Percentiles rank a stretch among this genome's conserved stretches.
These are phyloP conservation scores for Lichtheimia hyalospora DNA, from an alignment of 371 early-diverging fungal species.

Conservation along the genomic window DNA sequence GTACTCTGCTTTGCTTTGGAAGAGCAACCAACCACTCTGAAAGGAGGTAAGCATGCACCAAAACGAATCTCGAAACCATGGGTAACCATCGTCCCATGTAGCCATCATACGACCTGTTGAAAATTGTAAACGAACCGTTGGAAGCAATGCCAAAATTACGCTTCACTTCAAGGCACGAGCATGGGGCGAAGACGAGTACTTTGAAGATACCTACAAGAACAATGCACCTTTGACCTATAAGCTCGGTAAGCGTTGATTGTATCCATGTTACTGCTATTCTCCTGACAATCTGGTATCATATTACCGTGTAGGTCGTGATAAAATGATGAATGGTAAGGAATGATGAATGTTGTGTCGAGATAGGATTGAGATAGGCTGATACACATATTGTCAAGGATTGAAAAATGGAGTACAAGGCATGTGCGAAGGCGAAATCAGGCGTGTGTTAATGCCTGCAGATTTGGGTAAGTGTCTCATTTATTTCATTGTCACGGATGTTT, in stretches of 20 bases:
- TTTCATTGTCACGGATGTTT: not conserved
- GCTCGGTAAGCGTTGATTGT: conserved; percentile 16
- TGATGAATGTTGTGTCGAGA: not conserved
- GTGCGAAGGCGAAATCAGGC: conserved; percentile 69
- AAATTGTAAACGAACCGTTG: conserved; percentile 22
- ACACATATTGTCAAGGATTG: conserved; percentile 38
- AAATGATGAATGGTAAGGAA: conserved; percentile 27
- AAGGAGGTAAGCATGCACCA: conserved; percentile 24
- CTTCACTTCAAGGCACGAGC: conserved; percentile 31
- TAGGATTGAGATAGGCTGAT: not conserved
- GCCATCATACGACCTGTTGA: conserved; percentile 24
- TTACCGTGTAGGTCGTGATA: conserved; percentile 23
- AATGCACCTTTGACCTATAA: conserved; percentile 16
- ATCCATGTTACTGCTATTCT: no score
- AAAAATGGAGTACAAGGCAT: conserved; percentile 72
- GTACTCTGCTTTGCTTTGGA: not conserved
- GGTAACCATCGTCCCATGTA: not conserved
- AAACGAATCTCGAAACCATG: not conserved
- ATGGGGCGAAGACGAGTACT: conserved; percentile 32
- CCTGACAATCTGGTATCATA: no score
- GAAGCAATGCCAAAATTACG: conserved; percentile 21
- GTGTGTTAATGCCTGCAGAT: conserved; percentile 61
- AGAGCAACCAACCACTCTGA: conserved; percentile 25
- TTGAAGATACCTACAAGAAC: conserved; percentile 29
- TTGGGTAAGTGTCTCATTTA: conserved; percentile 32